Percentiles rank a stretch among this genome's conserved stretches.
Evolutionary conservation across 2,329 filamentous ascomycete genomes (phyloP).

Genomic region (Xylariales sp.): DNA sequence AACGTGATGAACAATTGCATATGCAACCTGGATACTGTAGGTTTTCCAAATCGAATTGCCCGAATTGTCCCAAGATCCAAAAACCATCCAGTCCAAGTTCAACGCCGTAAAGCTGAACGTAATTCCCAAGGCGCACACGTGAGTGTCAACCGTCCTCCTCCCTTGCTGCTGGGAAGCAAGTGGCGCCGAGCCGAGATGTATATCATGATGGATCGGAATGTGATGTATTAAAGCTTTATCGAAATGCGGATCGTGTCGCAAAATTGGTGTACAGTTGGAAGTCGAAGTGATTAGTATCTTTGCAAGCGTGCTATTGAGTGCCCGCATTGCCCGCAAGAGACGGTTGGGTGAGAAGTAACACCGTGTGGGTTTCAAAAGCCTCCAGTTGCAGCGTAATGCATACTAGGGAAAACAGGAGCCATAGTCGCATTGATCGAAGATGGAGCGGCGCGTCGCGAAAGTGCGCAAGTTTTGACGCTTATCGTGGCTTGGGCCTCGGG

Average conservation of each 20-base stretch:
- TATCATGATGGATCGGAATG: constrained; percentile 11
- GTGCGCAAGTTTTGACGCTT: constrained; percentile 13
- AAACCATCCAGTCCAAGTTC: constrained; percentile 9
- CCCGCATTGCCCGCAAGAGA: constrained; percentile 7
- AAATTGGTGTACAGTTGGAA: constrained; percentile 28
- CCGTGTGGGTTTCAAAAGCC: neutral
- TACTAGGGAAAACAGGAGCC: neutral
- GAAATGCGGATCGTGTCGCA: constrained; percentile 20
- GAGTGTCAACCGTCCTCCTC: constrained; percentile 16
- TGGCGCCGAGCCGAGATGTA: constrained; percentile 17
- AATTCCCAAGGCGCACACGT: constrained; percentile 16
- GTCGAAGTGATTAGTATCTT: constrained; percentile 18
- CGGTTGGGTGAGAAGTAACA: neutral
- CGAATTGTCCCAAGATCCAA: neutral
- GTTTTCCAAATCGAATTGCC: neutral
- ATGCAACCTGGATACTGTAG: neutral
- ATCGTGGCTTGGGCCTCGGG: constrained; percentile 27
- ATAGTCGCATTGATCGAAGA: neutral
- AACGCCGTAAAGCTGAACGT: constrained; percentile 8
- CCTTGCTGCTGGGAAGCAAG: constrained; percentile 16
- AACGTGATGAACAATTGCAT: neutral
- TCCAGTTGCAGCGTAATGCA: neutral
- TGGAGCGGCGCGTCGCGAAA: constrained; percentile 1
- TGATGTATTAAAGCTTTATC: constrained; percentile 25
- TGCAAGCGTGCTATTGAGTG: constrained; percentile 10